Evolutionary conservation across 768 basidiomycete species (phyloP).

Genomic region (Tubosaeta sp.): DNA sequence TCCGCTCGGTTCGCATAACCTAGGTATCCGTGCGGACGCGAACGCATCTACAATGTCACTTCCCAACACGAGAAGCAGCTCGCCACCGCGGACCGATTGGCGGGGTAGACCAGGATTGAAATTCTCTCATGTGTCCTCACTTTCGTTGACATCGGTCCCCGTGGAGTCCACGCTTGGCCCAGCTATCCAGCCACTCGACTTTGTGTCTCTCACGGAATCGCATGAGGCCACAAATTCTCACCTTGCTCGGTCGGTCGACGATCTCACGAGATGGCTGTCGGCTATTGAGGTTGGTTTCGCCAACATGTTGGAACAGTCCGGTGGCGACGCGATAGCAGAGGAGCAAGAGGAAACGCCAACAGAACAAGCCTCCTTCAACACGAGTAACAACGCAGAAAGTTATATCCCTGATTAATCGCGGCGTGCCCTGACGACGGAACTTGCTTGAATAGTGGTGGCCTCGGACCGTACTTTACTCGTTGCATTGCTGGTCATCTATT

Average conservation of each 20-base stretch:
- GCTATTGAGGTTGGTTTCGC: constrained; percentile 70
- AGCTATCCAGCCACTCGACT: constrained; percentile 64
- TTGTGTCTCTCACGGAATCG: constrained; percentile 48
- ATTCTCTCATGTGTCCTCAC: constrained; percentile 28
- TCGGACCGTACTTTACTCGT: constrained; percentile 6
- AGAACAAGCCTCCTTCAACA: constrained; percentile 17
- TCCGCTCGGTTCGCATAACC: constrained; percentile 31
- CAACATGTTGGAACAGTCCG: constrained; percentile 54
- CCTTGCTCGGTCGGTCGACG: constrained; percentile 68
- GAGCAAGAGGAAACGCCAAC: constrained; percentile 48
- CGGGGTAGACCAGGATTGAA: constrained; percentile 23
- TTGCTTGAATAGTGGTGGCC: constrained; percentile 9
- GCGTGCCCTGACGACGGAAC: constrained; percentile 16
- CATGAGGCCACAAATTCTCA: constrained; percentile 61
- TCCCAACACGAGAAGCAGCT: constrained; percentile 32
- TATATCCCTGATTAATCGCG: constrained; percentile 7
- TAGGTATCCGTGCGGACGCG: constrained; percentile 27
- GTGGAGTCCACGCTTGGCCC: constrained; percentile 37
- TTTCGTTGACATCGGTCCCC: constrained; percentile 34
- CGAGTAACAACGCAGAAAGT: constrained; percentile 6
- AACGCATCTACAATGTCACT: constrained; percentile 39
- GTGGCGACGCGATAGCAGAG: constrained; percentile 56
- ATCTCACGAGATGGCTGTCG: constrained; percentile 72
- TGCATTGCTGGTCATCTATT: constrained; percentile 17
- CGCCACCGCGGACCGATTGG: constrained; percentile 23